phyloP scores from a whole-genome alignment of 345 rosid genomes.

The Linum trigynum region DNA sequence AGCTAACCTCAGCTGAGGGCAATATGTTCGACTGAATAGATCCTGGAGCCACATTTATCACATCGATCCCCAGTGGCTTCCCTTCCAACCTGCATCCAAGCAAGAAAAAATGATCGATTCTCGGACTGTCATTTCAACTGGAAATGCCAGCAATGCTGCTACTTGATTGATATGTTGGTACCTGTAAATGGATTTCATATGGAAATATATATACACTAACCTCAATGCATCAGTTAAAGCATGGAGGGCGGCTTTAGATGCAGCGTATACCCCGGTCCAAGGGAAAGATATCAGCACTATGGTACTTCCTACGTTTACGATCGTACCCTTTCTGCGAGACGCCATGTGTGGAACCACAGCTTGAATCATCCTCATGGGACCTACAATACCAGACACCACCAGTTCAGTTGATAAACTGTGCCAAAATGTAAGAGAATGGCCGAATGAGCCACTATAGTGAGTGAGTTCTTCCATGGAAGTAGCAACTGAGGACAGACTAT shows the following conservation, averaged over 20 bases:
- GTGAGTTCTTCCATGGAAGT: neutral
- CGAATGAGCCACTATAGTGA: neutral
- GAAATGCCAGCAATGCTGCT: neutral
- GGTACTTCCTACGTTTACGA: conserved; percentile 70
- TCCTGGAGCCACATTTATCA: conserved; percentile 33
- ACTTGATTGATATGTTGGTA: neutral
- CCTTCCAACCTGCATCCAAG: conserved; percentile 61
- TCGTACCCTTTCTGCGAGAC: conserved; percentile 53
- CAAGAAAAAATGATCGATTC: neutral
- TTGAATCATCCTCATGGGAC: conserved; percentile 76
- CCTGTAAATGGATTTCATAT: too few species aligned
- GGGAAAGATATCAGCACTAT: conserved; percentile 50
- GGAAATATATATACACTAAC: conserved; percentile 35
- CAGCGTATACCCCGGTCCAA: conserved; percentile 71
- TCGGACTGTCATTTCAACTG: neutral
- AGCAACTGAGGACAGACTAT: too few species aligned
- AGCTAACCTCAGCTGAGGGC: neutral
- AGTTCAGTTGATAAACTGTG: neutral
- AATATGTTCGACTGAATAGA: too few species aligned
- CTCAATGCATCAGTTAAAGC: conserved; percentile 71
- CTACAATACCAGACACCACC: conserved; percentile 17
- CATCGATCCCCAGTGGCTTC: conserved; percentile 62
- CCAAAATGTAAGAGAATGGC: neutral
- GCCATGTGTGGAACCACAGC: conserved; percentile 87
- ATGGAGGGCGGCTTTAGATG: conserved; percentile 86